These are phyloP conservation scores for Arabis hirsuta DNA, from an alignment of 345 rosid genomes.

Conservation along the genomic window DNA sequence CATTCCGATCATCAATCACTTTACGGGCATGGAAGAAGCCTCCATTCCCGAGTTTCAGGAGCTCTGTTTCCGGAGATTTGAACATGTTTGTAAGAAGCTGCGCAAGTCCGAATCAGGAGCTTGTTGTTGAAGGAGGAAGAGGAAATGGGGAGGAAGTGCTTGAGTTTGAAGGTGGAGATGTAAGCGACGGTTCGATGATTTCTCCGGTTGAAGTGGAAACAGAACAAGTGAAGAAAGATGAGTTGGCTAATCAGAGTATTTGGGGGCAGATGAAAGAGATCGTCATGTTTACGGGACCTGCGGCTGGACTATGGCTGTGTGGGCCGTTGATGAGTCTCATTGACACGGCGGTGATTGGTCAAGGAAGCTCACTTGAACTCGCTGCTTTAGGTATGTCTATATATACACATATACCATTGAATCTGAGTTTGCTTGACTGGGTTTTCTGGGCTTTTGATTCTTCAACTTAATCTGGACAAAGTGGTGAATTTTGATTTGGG, in stretches of 20 bases:
- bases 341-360: conserved; percentile 89
- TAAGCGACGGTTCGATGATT: conserved; percentile 1
- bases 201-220: conserved; percentile 10
- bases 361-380: conserved; percentile 86
- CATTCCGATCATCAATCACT: conserved; percentile 36
- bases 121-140: conserved; percentile 35
- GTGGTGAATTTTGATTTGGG: background rate
- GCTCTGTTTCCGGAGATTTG: conserved; percentile 32
- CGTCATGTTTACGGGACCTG: conserved; percentile 83
- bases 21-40: conserved; percentile 37
- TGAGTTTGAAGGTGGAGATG: conserved; percentile 25
- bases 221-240: conserved; percentile 43
- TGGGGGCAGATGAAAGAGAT: conserved; percentile 90
- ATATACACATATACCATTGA: background rate
- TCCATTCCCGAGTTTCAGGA: conserved; percentile 24
- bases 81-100: conserved; percentile 39
- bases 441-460: background rate
- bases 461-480: background rate
- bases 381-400: conserved; percentile 77
- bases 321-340: conserved; percentile 97
- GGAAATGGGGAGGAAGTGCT: conserved; percentile 29
- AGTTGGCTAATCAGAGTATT: conserved; percentile 63
- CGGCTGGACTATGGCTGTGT: conserved; percentile 87
- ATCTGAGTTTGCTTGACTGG: background rate
- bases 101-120: conserved; percentile 44